These are phyloP conservation scores for Monotropa hypopitys DNA, from an alignment of 179 eudicot species.

Conservation along the genomic window DNA sequence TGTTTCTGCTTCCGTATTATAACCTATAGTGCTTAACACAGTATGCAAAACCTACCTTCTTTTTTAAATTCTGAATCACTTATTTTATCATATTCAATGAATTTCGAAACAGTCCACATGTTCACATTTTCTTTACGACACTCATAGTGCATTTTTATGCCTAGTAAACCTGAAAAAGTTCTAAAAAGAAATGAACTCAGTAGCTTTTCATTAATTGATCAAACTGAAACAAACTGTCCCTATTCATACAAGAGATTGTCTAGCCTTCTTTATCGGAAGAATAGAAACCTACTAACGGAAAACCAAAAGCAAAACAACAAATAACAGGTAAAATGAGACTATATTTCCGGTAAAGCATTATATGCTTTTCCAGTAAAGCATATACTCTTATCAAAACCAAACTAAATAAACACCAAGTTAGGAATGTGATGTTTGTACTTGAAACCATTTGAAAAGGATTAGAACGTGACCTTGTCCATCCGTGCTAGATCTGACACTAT, in stretches of 20 bases:
- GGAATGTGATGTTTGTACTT: not conserved
- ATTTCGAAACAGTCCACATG: not conserved
- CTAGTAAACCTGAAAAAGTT: too few relatives aligned
- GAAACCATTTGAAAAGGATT: not conserved
- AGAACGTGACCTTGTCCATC: constrained; percentile 68
- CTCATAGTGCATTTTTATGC: not conserved
- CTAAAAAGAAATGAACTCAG: too few relatives aligned
- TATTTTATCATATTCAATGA: not conserved
- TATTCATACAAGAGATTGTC: too few relatives aligned
- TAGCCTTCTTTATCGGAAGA: too few relatives aligned
- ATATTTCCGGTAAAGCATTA: too few relatives aligned
- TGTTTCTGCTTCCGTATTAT: not conserved
- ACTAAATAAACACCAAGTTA: not conserved
- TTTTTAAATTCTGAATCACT: not conserved
- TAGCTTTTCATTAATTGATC: too few relatives aligned
- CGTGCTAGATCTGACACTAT: constrained; percentile 94
- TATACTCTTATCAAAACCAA: too few relatives aligned
- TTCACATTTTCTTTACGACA: not conserved
- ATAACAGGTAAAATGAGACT: too few relatives aligned
- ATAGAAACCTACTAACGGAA: too few relatives aligned
- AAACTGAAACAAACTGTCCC: too few relatives aligned
- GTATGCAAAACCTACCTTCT: not conserved
- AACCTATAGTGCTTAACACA: not conserved
- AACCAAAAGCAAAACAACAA: too few relatives aligned
- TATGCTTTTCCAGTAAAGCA: too few relatives aligned